Evolutionary conservation across 2,329 filamentous ascomycete genomes (phyloP).

Genomic region (Ramularia endophylla): DNA sequence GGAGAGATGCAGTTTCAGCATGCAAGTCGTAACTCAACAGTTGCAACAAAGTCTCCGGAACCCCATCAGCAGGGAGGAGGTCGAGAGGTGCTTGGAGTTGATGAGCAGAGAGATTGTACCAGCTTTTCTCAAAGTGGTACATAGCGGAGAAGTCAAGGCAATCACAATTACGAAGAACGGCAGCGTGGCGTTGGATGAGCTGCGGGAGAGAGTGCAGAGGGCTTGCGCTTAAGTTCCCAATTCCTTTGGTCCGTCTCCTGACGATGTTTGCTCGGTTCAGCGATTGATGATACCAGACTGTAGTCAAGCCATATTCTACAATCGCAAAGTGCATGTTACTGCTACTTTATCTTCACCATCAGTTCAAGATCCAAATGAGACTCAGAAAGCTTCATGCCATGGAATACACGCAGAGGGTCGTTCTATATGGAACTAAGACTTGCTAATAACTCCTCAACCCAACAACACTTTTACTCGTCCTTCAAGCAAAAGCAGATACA

Average conservation of each 20-base stretch:
- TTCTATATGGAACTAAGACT: too few species aligned
- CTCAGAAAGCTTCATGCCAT: too few species aligned
- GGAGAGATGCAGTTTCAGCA: slow-evolving; percentile 39
- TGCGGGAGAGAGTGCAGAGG: slow-evolving; percentile 24
- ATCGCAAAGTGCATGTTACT: too few species aligned
- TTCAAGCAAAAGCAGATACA: background rate
- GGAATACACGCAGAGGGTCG: too few species aligned
- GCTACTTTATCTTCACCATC: too few species aligned
- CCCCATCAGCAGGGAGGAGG: slow-evolving; percentile 42
- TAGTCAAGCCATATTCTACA: too few species aligned
- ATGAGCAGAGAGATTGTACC: slow-evolving; percentile 40
- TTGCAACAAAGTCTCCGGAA: slow-evolving; percentile 42
- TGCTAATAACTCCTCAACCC: too few species aligned
- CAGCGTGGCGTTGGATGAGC: slow-evolving; percentile 20
- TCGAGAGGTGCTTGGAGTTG: slow-evolving; percentile 37
- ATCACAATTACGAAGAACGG: slow-evolving; percentile 36
- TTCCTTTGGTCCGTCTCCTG: too few species aligned
- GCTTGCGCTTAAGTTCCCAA: slow-evolving; percentile 6
- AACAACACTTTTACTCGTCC: background rate
- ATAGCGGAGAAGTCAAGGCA: slow-evolving; percentile 36
- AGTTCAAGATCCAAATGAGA: too few species aligned
- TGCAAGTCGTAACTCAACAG: slow-evolving; percentile 37
- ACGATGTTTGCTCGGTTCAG: too few species aligned
- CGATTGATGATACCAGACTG: too few species aligned
- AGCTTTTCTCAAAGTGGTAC: slow-evolving; percentile 37